These are phyloP conservation scores for Calonectria henricotiae DNA, from an alignment of 2,329 filamentous ascomycete species.

Conservation along the genomic window DNA sequence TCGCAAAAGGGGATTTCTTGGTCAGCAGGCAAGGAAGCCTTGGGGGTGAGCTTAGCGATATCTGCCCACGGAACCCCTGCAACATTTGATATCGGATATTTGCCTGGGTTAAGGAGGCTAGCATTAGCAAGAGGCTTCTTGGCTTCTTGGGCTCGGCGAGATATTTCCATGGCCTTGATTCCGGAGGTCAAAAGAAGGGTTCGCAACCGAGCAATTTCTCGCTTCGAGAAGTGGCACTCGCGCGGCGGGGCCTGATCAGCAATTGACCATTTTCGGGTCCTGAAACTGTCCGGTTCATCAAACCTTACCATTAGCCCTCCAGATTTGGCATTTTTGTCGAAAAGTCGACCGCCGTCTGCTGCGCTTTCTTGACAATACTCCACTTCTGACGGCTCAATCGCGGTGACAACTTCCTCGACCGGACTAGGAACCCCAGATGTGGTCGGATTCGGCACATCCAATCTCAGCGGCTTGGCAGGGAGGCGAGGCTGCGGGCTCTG, in stretches of 20 bases:
- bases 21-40: constrained; percentile 54
- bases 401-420: constrained; percentile 37
- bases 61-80: constrained; percentile 61
- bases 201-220: constrained; percentile 86
- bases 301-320: constrained; percentile 52
- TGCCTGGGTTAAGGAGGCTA: constrained; percentile 43
- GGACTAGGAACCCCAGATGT: constrained; percentile 58
- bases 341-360: constrained; percentile 53
- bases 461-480: constrained; percentile 67
- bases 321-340: constrained; percentile 59
- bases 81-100: constrained; percentile 44
- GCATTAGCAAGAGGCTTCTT: constrained; percentile 57
- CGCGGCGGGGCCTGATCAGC: constrained; percentile 62
- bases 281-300: constrained; percentile 48
- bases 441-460: constrained; percentile 65
- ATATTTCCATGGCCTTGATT: constrained; percentile 90
- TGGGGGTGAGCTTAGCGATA: constrained; percentile 62
- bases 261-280: constrained; percentile 68
- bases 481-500: constrained; percentile 62
- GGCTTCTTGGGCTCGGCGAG: constrained; percentile 73
- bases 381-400: constrained; percentile 59
- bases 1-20: constrained; percentile 62
- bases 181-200: constrained; percentile 86
- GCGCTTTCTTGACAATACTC: constrained; percentile 57
- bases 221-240: constrained; percentile 68